Conservation (phyloP, 1,139 yeast genomes). For the Hemisphaericaspora lyxosophila region DNA sequence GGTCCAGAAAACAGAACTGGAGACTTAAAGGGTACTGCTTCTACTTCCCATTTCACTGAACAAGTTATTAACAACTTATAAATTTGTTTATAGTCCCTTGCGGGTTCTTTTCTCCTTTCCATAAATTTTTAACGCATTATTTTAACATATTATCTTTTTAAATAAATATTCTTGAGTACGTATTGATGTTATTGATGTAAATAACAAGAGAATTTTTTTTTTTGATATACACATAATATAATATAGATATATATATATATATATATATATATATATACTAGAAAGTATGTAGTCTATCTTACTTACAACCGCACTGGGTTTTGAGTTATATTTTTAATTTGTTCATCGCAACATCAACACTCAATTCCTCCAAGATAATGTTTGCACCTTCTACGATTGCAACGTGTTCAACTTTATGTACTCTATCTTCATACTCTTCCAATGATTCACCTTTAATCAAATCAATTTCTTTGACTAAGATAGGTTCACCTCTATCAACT, state of each 20-base stretch:
- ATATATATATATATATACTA: too few relatives aligned
- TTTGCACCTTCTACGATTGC: constrained; percentile 92
- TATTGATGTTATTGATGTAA: too few relatives aligned
- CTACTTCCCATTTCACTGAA: constrained; percentile 86
- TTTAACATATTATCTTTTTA: not conserved
- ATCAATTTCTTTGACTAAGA: constrained; percentile 75
- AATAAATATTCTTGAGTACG: not conserved
- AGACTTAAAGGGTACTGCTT: constrained; percentile 91
- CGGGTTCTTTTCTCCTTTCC: not conserved
- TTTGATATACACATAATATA: too few relatives aligned
- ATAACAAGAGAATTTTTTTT: constrained; percentile 1
- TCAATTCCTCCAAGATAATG: constrained; percentile 50
- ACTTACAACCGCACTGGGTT: too few relatives aligned
- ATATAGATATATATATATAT: too few relatives aligned
- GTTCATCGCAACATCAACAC: too few relatives aligned
- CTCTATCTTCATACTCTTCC: constrained; percentile 77
- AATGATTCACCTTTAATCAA: constrained; percentile 69
- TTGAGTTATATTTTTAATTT: too few relatives aligned
- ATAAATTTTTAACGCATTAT: not conserved
- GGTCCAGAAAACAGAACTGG: constrained; percentile 92
- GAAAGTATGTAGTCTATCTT: too few relatives aligned
- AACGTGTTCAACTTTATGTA: constrained; percentile 80
- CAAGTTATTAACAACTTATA: constrained; percentile 52
- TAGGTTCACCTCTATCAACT: constrained; percentile 90
- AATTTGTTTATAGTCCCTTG: constrained; percentile 8